Base-by-base conservation (phyloP, 306 rosid species). In the Comarum palustre region DNA sequence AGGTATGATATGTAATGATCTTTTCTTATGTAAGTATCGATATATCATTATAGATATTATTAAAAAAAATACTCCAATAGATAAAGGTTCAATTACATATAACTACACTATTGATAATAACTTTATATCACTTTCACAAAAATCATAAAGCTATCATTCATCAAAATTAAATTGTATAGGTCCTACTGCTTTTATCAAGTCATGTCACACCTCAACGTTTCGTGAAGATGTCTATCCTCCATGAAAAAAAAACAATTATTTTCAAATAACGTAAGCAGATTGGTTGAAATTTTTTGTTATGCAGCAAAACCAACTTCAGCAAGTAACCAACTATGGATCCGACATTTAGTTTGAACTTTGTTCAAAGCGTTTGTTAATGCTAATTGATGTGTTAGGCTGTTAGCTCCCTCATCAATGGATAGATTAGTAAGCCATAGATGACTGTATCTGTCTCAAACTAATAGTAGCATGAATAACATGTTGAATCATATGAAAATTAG, bases 111-210 rank as follows among this genome's bases (percentile, higher is more conserved):
- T 8, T n/a, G 2, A 4, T 55, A 8, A 22, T 12, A 13, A 52
- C 57, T 38, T 52, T 34, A 69, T 20, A 50, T 20, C 74, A 69
- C 48, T 69, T 29, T 50, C 46, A 32, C 7, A 24, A 32, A 32
- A 20, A 36, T 70, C 15, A 50, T 11, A 70, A 10, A 69, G 38
- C 11, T 31, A 24, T 51, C 64, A 20, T 36, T 14, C 27, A 25
- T 22, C 47, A 57, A 13, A 36, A 16, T 38, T 54, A 39, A 38
- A 16, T 54, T 71, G 34, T 60, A 31, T 20, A 38, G 31, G 75
- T 55, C 75, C 66, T 71, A 38, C 75, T 14, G 45, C 27, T 71
- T 71, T 24, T 15, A 71, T 55, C 16, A 36, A 39, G 60, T 69
- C 65, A 54, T 38, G 52, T 52, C 17, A 38, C 16, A 20, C 9